Conservation (phyloP, 75 land plant species). For the Cupressus sempervirens region DNA sequence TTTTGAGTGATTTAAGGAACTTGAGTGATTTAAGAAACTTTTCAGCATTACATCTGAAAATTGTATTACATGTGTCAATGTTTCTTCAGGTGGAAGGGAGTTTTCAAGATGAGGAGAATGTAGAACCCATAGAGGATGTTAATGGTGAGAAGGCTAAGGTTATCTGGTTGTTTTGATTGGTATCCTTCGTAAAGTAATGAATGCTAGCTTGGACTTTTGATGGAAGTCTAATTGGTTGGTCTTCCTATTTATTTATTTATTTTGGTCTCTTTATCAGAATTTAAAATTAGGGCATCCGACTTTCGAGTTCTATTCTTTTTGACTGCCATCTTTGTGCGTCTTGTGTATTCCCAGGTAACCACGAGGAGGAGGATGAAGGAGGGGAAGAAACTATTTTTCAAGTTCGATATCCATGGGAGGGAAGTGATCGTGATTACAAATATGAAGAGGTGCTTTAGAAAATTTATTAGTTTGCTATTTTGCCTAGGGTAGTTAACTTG, state of each 20-base stretch:
- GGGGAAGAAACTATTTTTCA: constrained; percentile 58
- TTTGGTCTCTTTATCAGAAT: not conserved
- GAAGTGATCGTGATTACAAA: constrained; percentile 74
- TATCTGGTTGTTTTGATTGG: not conserved
- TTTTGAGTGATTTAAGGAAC: not conserved
- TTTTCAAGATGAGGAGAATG: constrained; percentile 51
- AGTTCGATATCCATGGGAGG: constrained; percentile 80
- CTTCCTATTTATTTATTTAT: not conserved
- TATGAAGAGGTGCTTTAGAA: constrained; percentile 79
- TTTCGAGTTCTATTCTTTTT: not conserved
- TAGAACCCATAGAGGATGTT: constrained; percentile 31
- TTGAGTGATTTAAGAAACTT: not conserved
- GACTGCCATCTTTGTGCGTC: not conserved
- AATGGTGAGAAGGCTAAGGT: constrained; percentile 26
- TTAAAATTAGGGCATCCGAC: not conserved
- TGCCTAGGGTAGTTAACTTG: not conserved
- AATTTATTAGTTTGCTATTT: not conserved
- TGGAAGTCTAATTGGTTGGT: not conserved
- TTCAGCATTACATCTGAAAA: not conserved
- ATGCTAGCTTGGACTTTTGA: not conserved
- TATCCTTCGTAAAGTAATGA: not conserved
- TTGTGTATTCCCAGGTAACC: constrained; percentile 15
- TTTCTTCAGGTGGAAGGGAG: constrained; percentile 53
- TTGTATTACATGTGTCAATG: not conserved
- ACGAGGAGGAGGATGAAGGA: constrained; percentile 59